Evolutionary conservation across 768 basidiomycete genomes (phyloP), one percentile per base, ranked within the genome.

Genomic region (Boletus eberwhitei): DNA sequence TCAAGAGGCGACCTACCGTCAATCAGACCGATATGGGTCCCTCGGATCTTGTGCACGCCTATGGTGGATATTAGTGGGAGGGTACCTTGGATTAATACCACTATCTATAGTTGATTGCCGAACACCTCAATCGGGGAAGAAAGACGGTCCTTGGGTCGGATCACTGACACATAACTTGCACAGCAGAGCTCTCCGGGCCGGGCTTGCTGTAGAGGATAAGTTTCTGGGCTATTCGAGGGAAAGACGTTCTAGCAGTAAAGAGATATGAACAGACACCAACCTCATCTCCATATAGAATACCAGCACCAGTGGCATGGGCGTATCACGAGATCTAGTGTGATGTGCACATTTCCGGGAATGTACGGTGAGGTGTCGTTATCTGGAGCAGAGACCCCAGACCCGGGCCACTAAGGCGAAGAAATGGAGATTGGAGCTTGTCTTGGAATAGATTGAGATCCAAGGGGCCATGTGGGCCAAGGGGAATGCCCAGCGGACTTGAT

Each of bases 61-160:
- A 31, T 31, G 55, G 54, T 42, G 54, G 63, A 47, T 17, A 50
- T 62, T 41, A 22, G 45, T 34, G 21, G 45, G 45, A 19, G 8
- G 3, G 38, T 55, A 26, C 58, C 48, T 59, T 43, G 22, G 21
- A 5, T 19, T 12, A 34, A 24, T 47, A 4, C 48, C 26, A 52
- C 43, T 49, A 16, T 29, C 36, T 42, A 50, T 48, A 44, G 26
- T 52, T 40, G 32, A n/a, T 39, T 36, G 22, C n/a, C n/a, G n/a
- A 41, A 42, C 35, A 16, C 5, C 52, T 60, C 12, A 46, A 59
- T 54, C 17, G 17, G 45, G 37, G 31, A 50, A 19, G 7, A 35
- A 50, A 22, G 7, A n/a, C n/a, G n/a, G 38, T 14, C 31, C 11
- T 35, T 46, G 41, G 21, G 53, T 43, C 39, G 49, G 50, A 37